Conservation (phyloP, 352 stramenopile genomes). For the Paralagenidium karlingii region DNA sequence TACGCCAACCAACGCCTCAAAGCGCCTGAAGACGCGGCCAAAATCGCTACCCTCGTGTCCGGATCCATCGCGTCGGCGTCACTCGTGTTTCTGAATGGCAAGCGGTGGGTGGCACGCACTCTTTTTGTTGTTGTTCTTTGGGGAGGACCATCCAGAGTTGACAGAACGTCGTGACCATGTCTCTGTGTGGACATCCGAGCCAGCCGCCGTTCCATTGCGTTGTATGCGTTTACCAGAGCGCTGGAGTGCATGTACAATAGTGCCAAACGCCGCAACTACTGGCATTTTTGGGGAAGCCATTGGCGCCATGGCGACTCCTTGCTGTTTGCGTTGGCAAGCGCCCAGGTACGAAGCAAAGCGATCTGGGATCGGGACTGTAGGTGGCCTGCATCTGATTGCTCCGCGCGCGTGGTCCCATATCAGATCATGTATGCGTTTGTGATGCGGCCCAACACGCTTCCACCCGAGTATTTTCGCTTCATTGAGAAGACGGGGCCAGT, state of each 20-base stretch:
- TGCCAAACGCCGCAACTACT: conserved; percentile 56
- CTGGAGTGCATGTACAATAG: conserved; percentile 81
- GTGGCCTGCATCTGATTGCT: neutral
- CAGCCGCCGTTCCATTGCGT: conserved; percentile 58
- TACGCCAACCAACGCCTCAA: conserved; percentile 2
- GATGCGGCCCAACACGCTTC: conserved; percentile 56
- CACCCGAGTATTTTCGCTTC: conserved; percentile 71
- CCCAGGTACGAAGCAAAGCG: conserved; percentile 16
- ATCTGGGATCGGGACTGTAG: neutral
- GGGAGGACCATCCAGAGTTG: neutral
- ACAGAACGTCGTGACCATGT: neutral
- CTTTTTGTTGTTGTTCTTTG: no score
- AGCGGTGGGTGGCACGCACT: no score
- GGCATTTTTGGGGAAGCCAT: conserved; percentile 82
- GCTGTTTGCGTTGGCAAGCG: conserved; percentile 62
- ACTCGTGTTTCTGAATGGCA: conserved; percentile 51
- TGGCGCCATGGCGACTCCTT: conserved; percentile 72
- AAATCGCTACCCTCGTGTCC: conserved; percentile 33
- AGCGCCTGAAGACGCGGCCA: conserved; percentile 6
- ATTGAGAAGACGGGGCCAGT: conserved; percentile 64
- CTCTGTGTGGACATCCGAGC: no score
- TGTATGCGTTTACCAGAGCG: conserved; percentile 73
- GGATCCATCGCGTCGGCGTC: conserved; percentile 48
- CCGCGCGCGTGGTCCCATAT: neutral
- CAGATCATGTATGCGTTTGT: conserved; percentile 84